Conservation (phyloP, 805 yeast species). For the Debaryomyces castellii region DNA sequence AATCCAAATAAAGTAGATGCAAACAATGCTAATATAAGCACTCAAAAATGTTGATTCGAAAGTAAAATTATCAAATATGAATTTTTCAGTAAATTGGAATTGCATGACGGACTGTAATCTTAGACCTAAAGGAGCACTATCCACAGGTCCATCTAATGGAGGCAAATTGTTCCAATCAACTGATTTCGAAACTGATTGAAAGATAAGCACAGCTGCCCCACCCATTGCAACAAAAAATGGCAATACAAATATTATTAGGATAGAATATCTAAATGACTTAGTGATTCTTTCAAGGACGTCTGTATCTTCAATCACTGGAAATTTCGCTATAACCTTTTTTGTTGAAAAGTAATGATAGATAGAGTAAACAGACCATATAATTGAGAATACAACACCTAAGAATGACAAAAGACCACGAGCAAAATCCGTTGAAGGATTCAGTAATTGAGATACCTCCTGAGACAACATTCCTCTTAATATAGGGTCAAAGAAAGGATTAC, state of each 20-base stretch:
- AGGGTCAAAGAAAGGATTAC: not conserved
- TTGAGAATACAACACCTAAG: slow-evolving; percentile 4
- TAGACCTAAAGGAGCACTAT: not conserved
- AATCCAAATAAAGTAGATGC: slow-evolving; percentile 28
- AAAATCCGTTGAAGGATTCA: not conserved
- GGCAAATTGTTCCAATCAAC: not conserved
- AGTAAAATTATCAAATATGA: not conserved
- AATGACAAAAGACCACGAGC: not conserved
- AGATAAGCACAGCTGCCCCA: not conserved
- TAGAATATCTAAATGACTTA: slow-evolving; percentile 24
- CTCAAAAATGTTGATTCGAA: not conserved
- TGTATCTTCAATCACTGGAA: slow-evolving; percentile 21
- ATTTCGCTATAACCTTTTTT: slow-evolving; percentile 22
- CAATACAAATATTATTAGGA: slow-evolving; percentile 22
- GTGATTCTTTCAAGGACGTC: slow-evolving; percentile 11
- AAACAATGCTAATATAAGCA: slow-evolving; percentile 7
- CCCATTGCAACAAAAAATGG: slow-evolving; percentile 15
- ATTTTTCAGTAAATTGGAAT: not conserved
- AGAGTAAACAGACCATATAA: slow-evolving; percentile 14
- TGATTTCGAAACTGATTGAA: not conserved
- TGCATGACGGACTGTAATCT: not conserved
- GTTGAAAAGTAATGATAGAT: slow-evolving; percentile 24
- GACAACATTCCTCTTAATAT: not conserved
- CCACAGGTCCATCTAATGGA: not conserved
- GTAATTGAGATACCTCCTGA: not conserved